Evolutionary conservation across 2,329 filamentous ascomycete species (phyloP), one percentile per base, ranked within the genome.

Genomic region (Penicillium aurantiogriseum): DNA sequence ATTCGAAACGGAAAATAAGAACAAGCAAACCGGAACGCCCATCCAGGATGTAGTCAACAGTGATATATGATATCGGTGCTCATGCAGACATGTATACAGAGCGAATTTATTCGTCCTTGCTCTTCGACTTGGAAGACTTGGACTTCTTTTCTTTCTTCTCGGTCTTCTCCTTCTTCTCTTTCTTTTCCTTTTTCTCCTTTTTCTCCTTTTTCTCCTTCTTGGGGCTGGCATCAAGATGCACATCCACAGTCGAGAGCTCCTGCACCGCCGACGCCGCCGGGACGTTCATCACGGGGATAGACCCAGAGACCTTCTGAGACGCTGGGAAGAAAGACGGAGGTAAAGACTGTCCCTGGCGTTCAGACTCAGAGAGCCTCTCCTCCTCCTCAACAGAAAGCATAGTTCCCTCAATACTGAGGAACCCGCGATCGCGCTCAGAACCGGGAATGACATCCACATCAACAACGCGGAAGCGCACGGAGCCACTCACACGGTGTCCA

Each of bases 371-470:
- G 31, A 89, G 76, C 27, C 77, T 76, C 63, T 76, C 79, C 75
- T 95, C 91, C 25, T 86, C 87, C 21, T 85, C 83, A 43, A 83
- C 83, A 46, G 82, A 80, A 49, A 96, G 77, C 83, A 96, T 88
- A n/a, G 90, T 95, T 27, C 92, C 93, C 72, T 94, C 89, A 60
- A 97, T 87, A 65, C 88, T 92, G 59, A 96, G 76, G 71, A 93
- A 94, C 11, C 89, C 91, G 59, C 88, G 88, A 51, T 81, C 81
- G 51, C 86, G 85, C 63, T 89, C 90, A 46, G 86, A 83, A 29
- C 87, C 88, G 0, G 90, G 88, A 66, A 80, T 79, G 25, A 79
- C 71, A 65, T 97, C 92, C 61, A 94, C 90, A 71, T 95, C 91
- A 64, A 88, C 86, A 69, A 97, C 91, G 63, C 87, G 83, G 76